Conservation (phyloP, 768 basidiomycete genomes). For the Myochromella boudieri region DNA sequence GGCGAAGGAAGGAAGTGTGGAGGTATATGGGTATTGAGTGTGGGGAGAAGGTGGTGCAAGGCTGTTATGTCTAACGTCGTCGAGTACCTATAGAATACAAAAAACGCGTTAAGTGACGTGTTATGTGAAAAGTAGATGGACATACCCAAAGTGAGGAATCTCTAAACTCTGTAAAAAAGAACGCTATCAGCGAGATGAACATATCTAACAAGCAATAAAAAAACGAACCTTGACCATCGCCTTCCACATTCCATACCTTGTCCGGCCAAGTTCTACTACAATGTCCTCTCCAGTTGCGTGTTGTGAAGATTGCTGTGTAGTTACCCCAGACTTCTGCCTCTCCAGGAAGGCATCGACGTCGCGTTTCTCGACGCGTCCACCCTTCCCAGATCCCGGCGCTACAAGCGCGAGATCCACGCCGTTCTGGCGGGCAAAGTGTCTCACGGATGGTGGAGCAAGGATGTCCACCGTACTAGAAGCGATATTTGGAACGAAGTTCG, state of each 20-base stretch:
- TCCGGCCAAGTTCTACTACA: conserved; percentile 72
- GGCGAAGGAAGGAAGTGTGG: conserved; percentile 40
- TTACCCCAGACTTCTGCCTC: neutral
- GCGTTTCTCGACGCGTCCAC: conserved; percentile 70
- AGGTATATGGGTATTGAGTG: conserved; percentile 71
- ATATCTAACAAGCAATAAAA: neutral
- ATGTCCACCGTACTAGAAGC: conserved; percentile 30
- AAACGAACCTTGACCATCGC: conserved; percentile 75
- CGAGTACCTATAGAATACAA: conserved; percentile 51
- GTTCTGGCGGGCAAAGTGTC: conserved; percentile 70
- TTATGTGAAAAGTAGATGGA: neutral
- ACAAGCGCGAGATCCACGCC: conserved; percentile 59
- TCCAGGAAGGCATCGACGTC: conserved; percentile 68
- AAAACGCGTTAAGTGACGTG: neutral
- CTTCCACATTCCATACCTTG: conserved; percentile 85
- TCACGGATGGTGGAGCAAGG: conserved; percentile 75
- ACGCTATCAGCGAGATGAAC: conserved; percentile 1
- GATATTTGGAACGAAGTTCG: conserved; percentile 31
- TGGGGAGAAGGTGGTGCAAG: conserved; percentile 60
- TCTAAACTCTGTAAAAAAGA: conserved; percentile 61
- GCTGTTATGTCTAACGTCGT: conserved; percentile 75
- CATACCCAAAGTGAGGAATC: conserved; percentile 83
- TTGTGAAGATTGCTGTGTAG: conserved; percentile 5
- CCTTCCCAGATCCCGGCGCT: conserved; percentile 69
- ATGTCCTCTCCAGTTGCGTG: conserved; percentile 38